Evolutionary conservation across 495 filamentous ascomycete genomes (phyloP), one percentile per base, ranked within the genome.

Genomic region (Daldinia grandis): DNA sequence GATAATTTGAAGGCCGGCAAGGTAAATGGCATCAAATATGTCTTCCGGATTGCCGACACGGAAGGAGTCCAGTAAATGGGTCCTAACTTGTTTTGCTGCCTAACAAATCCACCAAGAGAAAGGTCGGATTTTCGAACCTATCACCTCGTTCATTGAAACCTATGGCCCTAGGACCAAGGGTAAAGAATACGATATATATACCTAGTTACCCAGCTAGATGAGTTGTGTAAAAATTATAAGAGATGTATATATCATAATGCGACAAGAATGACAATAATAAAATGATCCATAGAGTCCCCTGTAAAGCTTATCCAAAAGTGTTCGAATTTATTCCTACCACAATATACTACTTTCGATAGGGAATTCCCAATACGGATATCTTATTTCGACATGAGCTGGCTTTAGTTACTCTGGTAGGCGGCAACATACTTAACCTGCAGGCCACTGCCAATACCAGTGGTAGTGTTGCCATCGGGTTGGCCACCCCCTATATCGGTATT

Each of bases 21-120:
- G 69, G 89, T 87, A 51, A 88, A 86, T 59, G 91, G 84, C 15
- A 80, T 87, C 0, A 93, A 93, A 74, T 92, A 91, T 78, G 86
- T 93, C 1, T 88, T 91, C 62, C 77, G 87, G 31, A 87, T 93
- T 78, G 86, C 69, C 49, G 90, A 93, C 37, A 92, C 90, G 25
- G 79, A 81, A 64, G 78, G 80, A 4, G 73, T 79, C 12, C 10
- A 66, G n/a, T 67, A 47, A 35, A 51, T 53, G 14, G 24, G n/a
- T 12, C 5, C 19, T 8, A 27, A 5, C 10, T 37, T 35, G 10
- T 5, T 19, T 57, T 12, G 19, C 10, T n/a, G 5, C 5, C n/a
- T 54, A 40, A 24, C 5, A 10, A 47, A 12, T 10, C 3, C 10
- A 35, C 12, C 3, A 14, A 14, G 33, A 12, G 33, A 35, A 35